Conservation (phyloP, 106 monocot genomes). For the Amphibolis antarctica region DNA sequence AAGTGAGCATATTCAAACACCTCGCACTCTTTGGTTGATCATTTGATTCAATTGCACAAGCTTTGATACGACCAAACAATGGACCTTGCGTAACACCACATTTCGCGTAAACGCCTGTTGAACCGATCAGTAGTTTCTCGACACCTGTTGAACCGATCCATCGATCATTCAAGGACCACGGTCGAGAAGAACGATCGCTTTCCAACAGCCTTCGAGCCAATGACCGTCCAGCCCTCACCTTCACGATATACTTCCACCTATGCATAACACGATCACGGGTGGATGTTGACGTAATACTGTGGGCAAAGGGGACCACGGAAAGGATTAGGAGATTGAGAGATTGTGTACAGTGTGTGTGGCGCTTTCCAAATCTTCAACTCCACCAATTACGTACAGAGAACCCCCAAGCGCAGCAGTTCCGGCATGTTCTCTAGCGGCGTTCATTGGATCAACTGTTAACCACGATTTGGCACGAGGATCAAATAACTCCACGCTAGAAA, state of each 20-base stretch:
- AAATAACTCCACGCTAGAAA: slow-evolving; percentile 47
- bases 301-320: background rate
- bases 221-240: slow-evolving; percentile 32
- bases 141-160: too few relatives aligned
- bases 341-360: slow-evolving; percentile 35
- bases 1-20: too few relatives aligned
- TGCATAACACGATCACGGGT: background rate
- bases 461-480: slow-evolving; percentile 54
- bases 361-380: slow-evolving; percentile 15
- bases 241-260: slow-evolving; percentile 71
- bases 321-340: background rate
- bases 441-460: slow-evolving; percentile 43
- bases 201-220: slow-evolving; percentile 24
- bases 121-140: too few relatives aligned
- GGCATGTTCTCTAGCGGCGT: slow-evolving; percentile 41
- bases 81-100: too few relatives aligned
- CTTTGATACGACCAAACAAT: too few relatives aligned
- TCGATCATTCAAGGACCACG: slow-evolving; percentile 17
- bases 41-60: too few relatives aligned
- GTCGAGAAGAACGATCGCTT: slow-evolving; percentile 55
- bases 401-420: slow-evolving; percentile 29
- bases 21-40: too few relatives aligned
- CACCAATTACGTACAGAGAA: slow-evolving; percentile 44
- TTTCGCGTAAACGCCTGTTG: too few relatives aligned
- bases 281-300: background rate